Evolutionary conservation across 805 yeast species (phyloP).

Genomic region (Komagataella ulmi): DNA sequence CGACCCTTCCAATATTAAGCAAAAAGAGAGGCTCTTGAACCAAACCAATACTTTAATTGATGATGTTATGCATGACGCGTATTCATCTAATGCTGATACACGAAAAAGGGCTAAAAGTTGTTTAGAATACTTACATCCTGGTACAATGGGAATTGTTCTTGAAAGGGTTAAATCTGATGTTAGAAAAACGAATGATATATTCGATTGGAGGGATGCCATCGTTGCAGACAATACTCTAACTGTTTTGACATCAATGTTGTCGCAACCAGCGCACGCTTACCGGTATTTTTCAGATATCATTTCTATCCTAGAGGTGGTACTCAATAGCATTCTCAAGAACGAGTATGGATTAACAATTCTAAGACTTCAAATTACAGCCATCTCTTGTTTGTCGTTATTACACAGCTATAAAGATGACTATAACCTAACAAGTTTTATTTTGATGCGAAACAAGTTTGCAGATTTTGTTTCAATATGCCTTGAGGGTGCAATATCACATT

Average conservation of each 20-base stretch:
- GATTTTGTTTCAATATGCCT: not conserved
- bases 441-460: not conserved
- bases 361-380: not conserved
- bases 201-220: not conserved
- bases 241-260: not conserved
- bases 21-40: not conserved
- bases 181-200: not conserved
- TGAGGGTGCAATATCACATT: constrained; percentile 4
- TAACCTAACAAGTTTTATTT: not conserved
- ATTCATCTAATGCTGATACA: not conserved
- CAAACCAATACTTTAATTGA: not conserved
- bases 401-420: not conserved
- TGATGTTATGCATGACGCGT: not conserved
- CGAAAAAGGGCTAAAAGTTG: not conserved
- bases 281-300: not conserved
- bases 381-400: not conserved
- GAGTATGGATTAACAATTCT: not conserved
- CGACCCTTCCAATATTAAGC: not conserved
- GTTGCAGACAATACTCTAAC: not conserved
- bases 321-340: not conserved
- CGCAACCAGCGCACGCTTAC: not conserved
- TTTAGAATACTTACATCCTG: not conserved
- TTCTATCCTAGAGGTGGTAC: not conserved
- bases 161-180: not conserved
- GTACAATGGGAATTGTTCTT: not conserved